Evolutionary conservation across 2,329 filamentous ascomycete species (phyloP), one percentile per base, ranked within the genome.

Genomic region (Penicillium sp.): DNA sequence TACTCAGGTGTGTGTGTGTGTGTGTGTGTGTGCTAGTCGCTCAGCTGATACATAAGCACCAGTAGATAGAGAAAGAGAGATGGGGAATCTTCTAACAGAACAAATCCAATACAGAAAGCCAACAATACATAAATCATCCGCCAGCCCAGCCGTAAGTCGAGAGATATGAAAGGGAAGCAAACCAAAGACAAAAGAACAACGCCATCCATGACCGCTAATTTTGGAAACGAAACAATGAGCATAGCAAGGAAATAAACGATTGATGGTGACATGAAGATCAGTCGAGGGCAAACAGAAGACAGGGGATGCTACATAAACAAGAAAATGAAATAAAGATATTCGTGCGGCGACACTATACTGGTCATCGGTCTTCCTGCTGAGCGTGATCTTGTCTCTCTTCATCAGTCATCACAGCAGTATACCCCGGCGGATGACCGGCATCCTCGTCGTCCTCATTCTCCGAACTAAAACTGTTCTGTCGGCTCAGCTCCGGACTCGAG

Each of bases 361-460:
- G 20, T 60, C 56, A 56, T 53, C 47, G 38, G 26, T 54, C 28
- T 26, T 56, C 42, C 6, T n/a, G 47, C 50, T 23, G 42, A 47
- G 47, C 47, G 12, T 58, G 56, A n/a, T 59, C 59, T 35, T 26
- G 47, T 12, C 46, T 23, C 20, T 56, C 53, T 24, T 59, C 57
- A 33, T 59, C 43, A n/a, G 52, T 54, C 47, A 91, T 79, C 1
- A 89, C 90, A 59, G 90, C 89, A 69, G 86, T 89, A 68, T 95
- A 95, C 65, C 84, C 92, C 2, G 90, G 90, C 91, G 0, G 90
- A 89, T 23, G 89, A 87, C 73, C 62, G 79, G 71, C 81, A 11
- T 42, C 42, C 21, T 24, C 26, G 5, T 18, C 80, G 79, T 57
- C 65, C 3, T 77, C 81, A 28, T 83, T 83, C 45, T 78, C 79